Evolutionary conservation across 2,329 filamentous ascomycete species (phyloP).

Genomic region (Eutypella sp.): DNA sequence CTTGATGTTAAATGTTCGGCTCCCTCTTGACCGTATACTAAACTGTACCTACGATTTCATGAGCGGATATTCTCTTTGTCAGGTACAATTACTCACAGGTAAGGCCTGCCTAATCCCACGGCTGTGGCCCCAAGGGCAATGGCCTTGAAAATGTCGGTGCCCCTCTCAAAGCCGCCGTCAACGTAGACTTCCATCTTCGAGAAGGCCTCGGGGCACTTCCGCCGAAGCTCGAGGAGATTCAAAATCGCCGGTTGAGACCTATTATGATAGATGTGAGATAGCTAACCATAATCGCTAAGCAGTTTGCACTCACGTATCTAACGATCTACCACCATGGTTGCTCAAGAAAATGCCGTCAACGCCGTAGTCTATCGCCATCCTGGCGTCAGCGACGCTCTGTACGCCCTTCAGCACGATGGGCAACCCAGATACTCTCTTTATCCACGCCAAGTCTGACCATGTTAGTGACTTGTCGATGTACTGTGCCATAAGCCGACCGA

Average conservation of each 20-base stretch:
- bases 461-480: slow-evolving; percentile 47
- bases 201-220: slow-evolving; percentile 42
- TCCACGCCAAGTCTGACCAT: slow-evolving; percentile 51
- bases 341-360: slow-evolving; percentile 51
- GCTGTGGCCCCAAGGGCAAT: slow-evolving; percentile 48
- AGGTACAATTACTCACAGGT: slow-evolving; percentile 38
- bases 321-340: slow-evolving; percentile 54
- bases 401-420: slow-evolving; percentile 55
- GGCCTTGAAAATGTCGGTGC: slow-evolving; percentile 50
- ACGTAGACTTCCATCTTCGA: slow-evolving; percentile 46
- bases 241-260: slow-evolving; percentile 41
- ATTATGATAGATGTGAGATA: neutral
- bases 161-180: slow-evolving; percentile 48
- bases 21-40: slow-evolving; percentile 48
- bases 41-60: neutral
- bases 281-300: neutral
- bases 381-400: slow-evolving; percentile 51
- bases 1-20: slow-evolving; percentile 51
- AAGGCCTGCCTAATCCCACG: slow-evolving; percentile 48
- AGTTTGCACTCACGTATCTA: slow-evolving; percentile 46
- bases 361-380: slow-evolving; percentile 41
- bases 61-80: neutral
- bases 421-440: slow-evolving; percentile 38
- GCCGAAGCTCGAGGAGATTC: slow-evolving; percentile 47
- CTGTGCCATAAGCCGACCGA: slow-evolving; percentile 46